phyloP scores from a whole-genome alignment of 208 protist species.

The Trypanosoma grayi region DNA sequence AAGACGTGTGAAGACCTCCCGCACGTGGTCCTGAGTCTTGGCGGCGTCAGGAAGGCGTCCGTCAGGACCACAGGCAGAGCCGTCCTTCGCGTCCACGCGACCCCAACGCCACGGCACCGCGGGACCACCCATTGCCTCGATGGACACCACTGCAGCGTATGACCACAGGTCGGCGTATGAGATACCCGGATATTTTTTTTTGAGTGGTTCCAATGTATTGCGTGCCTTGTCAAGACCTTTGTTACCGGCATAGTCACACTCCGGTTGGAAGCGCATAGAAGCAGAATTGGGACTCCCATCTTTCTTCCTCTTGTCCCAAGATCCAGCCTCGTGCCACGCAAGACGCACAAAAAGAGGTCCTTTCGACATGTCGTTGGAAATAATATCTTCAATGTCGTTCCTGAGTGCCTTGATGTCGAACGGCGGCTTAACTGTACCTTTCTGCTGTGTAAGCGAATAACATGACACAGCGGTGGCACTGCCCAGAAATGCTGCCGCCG shows the following conservation, averaged over 20 bases:
- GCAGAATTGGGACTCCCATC: slow-evolving; percentile 68
- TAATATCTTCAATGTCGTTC: slow-evolving; percentile 53
- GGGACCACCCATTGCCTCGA: slow-evolving; percentile 92
- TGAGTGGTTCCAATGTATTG: slow-evolving; percentile 82
- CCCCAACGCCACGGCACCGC: slow-evolving; percentile 82
- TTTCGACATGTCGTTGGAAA: slow-evolving; percentile 42
- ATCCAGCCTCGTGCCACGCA: slow-evolving; percentile 77
- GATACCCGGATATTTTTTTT: slow-evolving; percentile 85
- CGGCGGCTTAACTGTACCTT: slow-evolving; percentile 31
- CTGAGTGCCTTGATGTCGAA: slow-evolving; percentile 51
- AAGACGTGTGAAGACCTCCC: slow-evolving; percentile 88
- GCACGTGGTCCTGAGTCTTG: slow-evolving; percentile 71
- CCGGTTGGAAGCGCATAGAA: slow-evolving; percentile 78
- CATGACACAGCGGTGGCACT: slow-evolving; percentile 46
- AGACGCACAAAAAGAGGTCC: slow-evolving; percentile 71
- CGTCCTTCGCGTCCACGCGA: slow-evolving; percentile 73
- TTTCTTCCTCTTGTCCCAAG: slow-evolving; percentile 58
- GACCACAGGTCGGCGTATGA: slow-evolving; percentile 94
- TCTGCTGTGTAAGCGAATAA: background rate
- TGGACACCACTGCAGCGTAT: slow-evolving; percentile 85
- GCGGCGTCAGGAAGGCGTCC: slow-evolving; percentile 88
- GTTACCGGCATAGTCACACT: slow-evolving; percentile 82
- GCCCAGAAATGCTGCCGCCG: slow-evolving; percentile 28
- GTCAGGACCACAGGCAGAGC: slow-evolving; percentile 63
- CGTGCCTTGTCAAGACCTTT: slow-evolving; percentile 79